Base-by-base conservation (phyloP, 768 basidiomycete species). In the Cystobasidium tubakii region DNA sequence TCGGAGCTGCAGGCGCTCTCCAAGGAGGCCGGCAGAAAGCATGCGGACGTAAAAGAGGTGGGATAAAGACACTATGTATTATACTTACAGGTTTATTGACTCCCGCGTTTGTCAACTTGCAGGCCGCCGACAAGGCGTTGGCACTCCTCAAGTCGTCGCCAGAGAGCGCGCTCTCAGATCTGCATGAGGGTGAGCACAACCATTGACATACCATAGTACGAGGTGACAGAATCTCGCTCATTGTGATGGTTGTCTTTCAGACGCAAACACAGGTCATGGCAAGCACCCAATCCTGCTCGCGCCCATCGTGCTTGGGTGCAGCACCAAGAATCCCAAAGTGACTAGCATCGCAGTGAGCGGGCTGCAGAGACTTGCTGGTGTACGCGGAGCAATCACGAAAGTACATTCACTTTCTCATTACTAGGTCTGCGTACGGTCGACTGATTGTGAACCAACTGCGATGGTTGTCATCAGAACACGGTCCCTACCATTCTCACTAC, bases 31-130 rank as follows among this genome's bases (percentile, higher is more conserved):
- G 86, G 88, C 78, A 84, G 93, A 74, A 91, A 90, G 77, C 88
- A 94, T 81, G 91, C 92, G 25, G 93, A 96, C 80, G 91, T 96
- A 77, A 89, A 90, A 79, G 93, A 95, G 86, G 92, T 93, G 66
- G 10, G 43, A 15, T 33, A 3, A n/a, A 34, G n/a, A 42, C 62
- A 27, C n/a, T 10, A 13, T 36, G 42, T 17, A 42, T 42, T 17
- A 17, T 42, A 7, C 42, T 7, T 7, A 7, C 42, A 42, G 17
- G 42, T 17, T 42, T 42, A 42, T 55, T n/a, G n/a, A n/a, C n/a
- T 19, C 53, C 6, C 21, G 21, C 53, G 53, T n/a, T 29, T 31
- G 17, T 13, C 31, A 39, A 60, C 53, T 7, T 39, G 54, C 46
- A 87, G 91, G 92, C 92, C 31, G 90, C 91, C 31, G 92, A 94